These are phyloP conservation scores for Bruguiera gymnorhiza DNA, from an alignment of 345 rosid genomes.

Conservation along the genomic window DNA sequence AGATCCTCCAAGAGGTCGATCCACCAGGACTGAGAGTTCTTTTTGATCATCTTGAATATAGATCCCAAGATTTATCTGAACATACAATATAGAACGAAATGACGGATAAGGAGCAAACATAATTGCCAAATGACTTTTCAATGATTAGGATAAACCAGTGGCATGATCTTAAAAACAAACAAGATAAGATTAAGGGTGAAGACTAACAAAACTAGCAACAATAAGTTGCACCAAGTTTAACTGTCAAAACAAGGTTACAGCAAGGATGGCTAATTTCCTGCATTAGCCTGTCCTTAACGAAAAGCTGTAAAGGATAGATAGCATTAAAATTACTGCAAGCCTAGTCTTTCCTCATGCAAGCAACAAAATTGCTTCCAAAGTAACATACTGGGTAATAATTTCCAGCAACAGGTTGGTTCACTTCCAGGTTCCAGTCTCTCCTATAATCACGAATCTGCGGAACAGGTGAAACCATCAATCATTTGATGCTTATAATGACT, in stretches of 20 bases:
- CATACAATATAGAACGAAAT: conserved; percentile 1
- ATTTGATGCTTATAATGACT: conserved; percentile 11
- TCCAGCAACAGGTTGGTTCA: conserved; percentile 88
- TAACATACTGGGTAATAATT: conserved; percentile 88
- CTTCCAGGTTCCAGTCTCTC: conserved; percentile 89
- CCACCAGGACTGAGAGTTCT: conserved; percentile 90
- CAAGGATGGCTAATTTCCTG: too few relatives aligned
- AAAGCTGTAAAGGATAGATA: neutral
- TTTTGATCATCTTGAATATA: conserved; percentile 64
- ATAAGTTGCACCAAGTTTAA: neutral
- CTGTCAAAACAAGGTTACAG: too few relatives aligned
- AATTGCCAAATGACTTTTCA: conserved; percentile 4
- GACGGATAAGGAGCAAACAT: neutral
- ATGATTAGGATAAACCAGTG: neutral
- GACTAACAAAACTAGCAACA: neutral
- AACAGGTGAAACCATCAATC: conserved; percentile 10
- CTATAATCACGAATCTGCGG: conserved; percentile 88
- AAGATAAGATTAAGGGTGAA: neutral
- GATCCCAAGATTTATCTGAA: conserved; percentile 91
- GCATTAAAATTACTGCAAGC: neutral
- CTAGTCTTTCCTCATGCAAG: neutral
- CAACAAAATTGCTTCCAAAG: conserved; percentile 10
- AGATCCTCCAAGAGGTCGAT: conserved; percentile 87
- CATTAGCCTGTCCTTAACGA: too few relatives aligned
- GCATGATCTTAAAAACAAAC: neutral